These are phyloP conservation scores for Neocucurbitaria cava DNA, from an alignment of 2,329 filamentous ascomycete genomes.

Conservation along the genomic window DNA sequence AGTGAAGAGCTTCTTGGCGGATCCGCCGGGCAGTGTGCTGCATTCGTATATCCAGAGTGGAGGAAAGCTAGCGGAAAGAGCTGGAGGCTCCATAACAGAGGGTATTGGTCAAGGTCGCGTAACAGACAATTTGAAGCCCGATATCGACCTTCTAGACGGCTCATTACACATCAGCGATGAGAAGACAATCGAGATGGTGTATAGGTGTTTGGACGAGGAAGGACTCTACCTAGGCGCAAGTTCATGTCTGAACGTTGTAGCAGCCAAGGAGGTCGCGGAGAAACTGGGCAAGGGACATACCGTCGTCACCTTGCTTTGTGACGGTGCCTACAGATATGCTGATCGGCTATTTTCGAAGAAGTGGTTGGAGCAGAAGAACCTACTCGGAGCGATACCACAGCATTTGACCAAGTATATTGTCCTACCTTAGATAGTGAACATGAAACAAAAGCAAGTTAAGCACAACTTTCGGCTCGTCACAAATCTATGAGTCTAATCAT, in stretches of 20 bases:
- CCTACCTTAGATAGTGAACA: constrained; percentile 64
- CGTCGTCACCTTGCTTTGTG: constrained; percentile 91
- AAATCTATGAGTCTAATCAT: constrained; percentile 5
- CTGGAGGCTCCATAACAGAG: constrained; percentile 91
- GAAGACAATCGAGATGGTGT: constrained; percentile 97
- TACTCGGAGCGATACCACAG: constrained; percentile 81
- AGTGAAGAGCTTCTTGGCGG: constrained; percentile 88
- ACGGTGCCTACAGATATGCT: constrained; percentile 97
- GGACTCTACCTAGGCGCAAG: constrained; percentile 94
- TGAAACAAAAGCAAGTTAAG: background rate
- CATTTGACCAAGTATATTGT: constrained; percentile 94
- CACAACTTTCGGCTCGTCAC: background rate
- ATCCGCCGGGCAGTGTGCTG: constrained; percentile 91
- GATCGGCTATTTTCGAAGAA: constrained; percentile 90
- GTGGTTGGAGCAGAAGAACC: constrained; percentile 87
- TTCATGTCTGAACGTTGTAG: constrained; percentile 92
- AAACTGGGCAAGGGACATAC: constrained; percentile 87
- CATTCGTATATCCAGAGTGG: constrained; percentile 90
- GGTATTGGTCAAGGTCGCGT: constrained; percentile 96
- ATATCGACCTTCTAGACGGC: constrained; percentile 83
- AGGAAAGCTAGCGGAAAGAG: constrained; percentile 80
- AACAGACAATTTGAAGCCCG: constrained; percentile 90
- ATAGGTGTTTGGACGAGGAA: constrained; percentile 93
- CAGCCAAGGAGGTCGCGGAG: constrained; percentile 91
- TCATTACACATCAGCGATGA: constrained; percentile 86